Evolutionary conservation across 225 moss, liverwort and hornwort genomes (phyloP).

Genomic region (Anthoceros angustus): DNA sequence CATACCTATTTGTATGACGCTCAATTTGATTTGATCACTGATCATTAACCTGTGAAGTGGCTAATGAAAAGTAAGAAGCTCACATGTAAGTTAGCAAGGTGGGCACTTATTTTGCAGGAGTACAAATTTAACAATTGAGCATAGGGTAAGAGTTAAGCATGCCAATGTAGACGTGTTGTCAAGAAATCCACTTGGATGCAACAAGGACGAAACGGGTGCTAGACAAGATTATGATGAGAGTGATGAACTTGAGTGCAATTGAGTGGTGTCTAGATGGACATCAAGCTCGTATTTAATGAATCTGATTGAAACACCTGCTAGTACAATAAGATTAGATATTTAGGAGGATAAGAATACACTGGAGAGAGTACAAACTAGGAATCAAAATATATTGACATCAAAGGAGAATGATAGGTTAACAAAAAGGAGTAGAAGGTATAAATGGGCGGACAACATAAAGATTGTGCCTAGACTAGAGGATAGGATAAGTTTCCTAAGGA

Average conservation of each 20-base stretch:
- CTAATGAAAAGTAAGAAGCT: constrained; percentile 14
- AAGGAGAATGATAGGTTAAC: too few relatives aligned
- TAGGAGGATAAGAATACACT: too few relatives aligned
- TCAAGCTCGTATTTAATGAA: too few relatives aligned
- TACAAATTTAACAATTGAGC: constrained; percentile 7
- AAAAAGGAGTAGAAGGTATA: not conserved
- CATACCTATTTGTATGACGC: constrained; percentile 8
- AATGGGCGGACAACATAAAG: not conserved
- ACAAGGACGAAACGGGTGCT: not conserved
- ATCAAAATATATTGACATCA: too few relatives aligned
- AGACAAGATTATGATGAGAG: constrained; percentile 5
- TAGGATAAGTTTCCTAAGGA: not conserved
- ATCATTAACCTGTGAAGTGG: constrained; percentile 14
- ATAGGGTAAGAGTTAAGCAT: constrained; percentile 6
- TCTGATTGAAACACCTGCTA: too few relatives aligned
- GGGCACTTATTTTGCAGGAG: constrained; percentile 13
- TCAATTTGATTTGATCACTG: constrained; percentile 9
- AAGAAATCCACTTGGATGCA: constrained; percentile 4
- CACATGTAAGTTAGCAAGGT: too few relatives aligned
- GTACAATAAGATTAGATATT: too few relatives aligned
- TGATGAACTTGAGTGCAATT: too few relatives aligned
- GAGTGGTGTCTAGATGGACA: too few relatives aligned
- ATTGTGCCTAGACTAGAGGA: not conserved
- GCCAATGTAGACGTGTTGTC: constrained; percentile 7
- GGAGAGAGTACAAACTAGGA: too few relatives aligned